Evolutionary conservation across 805 yeast species (phyloP), one percentile per base, ranked within the genome.

Genomic region (Schwanniomyces vanrijiae): DNA sequence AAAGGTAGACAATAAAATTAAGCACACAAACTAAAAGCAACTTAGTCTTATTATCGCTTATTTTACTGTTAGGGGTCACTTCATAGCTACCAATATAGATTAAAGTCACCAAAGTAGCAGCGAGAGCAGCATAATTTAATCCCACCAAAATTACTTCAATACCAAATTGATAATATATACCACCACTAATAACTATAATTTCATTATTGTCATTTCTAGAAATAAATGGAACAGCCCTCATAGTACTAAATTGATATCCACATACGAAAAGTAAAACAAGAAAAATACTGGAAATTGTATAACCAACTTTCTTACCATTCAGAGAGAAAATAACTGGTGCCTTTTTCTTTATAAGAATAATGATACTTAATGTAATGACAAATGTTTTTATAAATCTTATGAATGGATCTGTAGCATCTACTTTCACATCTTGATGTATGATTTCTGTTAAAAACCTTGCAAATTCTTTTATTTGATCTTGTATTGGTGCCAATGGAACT

Each of bases 151-250:
- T 57, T 3, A 83, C 74, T 59, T 88, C 95, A 3, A 79, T 65
- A 0, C 94, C 92, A 63, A 86, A 82, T 64, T 86, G 92, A 71
- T 82, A 82, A 46, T 76, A 78, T 3, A 67, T 63, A 3, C 88
- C 90, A 11, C 89, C 89, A 48, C 86, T 77, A 46, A 84, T 75
- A 54, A 70, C 75, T 64, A 82, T 77, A 2, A 83, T 60, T n/a
- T 69, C 65, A 10, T 79, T 80, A 2, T 79, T 58, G 2, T 75
- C 80, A 55, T 77, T 69, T 45, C 68, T 71, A 1, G 84, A 82
- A 16, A 87, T 52, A 42, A 88, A 80, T 2, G 92, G 90, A 1
- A 83, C 80, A 1, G 75, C 73, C 53, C 83, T 73, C 44, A 83
- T 82, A 21, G 76, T 64, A 0, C 86, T 77, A 59, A 82, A 88